Percentiles rank a stretch among this genome's conserved stretches.
phyloP scores from a whole-genome alignment of 495 filamentous ascomycete species.

The Friedmanniomyces endolithicus region DNA sequence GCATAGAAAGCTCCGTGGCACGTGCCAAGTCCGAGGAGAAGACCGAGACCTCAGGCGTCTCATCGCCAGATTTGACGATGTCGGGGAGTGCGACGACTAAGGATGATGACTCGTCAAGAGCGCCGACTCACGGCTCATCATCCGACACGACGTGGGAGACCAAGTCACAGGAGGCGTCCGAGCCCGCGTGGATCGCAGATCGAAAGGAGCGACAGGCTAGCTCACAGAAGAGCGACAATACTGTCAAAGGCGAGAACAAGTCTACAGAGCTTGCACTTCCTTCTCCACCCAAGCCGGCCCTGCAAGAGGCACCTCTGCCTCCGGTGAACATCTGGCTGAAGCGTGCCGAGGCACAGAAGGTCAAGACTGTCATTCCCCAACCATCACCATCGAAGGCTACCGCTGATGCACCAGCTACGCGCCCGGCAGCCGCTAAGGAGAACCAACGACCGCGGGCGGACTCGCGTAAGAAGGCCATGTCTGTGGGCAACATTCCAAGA shows the following conservation, averaged over 20 bases:
- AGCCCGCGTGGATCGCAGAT: slow-evolving; percentile 22
- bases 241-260: slow-evolving; percentile 35
- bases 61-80: slow-evolving; percentile 55
- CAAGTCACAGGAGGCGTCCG: slow-evolving; percentile 48
- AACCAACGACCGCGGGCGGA: slow-evolving; percentile 19
- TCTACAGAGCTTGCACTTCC: slow-evolving; percentile 25
- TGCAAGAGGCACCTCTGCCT: slow-evolving; percentile 72
- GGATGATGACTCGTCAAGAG: slow-evolving; percentile 56
- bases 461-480: slow-evolving; percentile 25
- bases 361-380: slow-evolving; percentile 39
- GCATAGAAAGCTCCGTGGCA: slow-evolving; percentile 24
- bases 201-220: slow-evolving; percentile 16
- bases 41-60: slow-evolving; percentile 39
- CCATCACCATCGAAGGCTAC: slow-evolving; percentile 13
- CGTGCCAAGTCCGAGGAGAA: slow-evolving; percentile 15
- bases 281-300: slow-evolving; percentile 6
- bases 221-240: slow-evolving; percentile 22
- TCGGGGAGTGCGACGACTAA: slow-evolving; percentile 54
- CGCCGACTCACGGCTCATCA: slow-evolving; percentile 43
- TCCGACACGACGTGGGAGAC: slow-evolving; percentile 56
- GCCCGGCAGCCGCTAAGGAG: slow-evolving; percentile 7
- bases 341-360: slow-evolving; percentile 55
- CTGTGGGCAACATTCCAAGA: slow-evolving; percentile 8
- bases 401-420: neutral
- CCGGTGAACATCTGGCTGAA: slow-evolving; percentile 76